Evolutionary conservation across 106 monocot species (phyloP).

Genomic region (Allium sativum): DNA sequence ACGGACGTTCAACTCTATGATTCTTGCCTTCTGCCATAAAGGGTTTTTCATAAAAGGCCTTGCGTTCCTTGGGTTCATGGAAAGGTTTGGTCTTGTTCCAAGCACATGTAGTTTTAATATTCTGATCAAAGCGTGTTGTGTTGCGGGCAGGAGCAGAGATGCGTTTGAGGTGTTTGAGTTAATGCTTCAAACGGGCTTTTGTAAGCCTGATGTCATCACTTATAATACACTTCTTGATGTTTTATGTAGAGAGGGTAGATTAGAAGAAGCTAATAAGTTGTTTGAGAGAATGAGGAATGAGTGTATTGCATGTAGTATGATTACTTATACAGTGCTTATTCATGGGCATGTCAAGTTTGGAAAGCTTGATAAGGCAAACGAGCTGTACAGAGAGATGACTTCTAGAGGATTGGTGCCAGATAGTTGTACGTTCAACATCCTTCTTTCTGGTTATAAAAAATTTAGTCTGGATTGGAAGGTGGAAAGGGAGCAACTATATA

Average conservation of each 20-base stretch:
- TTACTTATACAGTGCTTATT: conserved; percentile 71
- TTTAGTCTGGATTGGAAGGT: conserved; percentile 19
- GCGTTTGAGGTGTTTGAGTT: conserved; percentile 40
- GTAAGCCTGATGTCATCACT: conserved; percentile 22
- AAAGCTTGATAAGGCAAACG: conserved; percentile 35
- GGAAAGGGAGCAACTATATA: not conserved
- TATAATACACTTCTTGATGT: conserved; percentile 54
- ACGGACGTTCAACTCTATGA: conserved; percentile 52
- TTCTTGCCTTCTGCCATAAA: conserved; percentile 56
- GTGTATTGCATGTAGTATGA: conserved; percentile 35
- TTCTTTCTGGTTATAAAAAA: conserved; percentile 49
- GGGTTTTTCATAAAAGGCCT: conserved; percentile 27
- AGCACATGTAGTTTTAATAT: conserved; percentile 67
- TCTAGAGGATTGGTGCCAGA: conserved; percentile 51
- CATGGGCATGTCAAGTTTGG: conserved; percentile 78
- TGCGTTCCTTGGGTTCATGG: conserved; percentile 46
- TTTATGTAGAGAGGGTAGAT: conserved; percentile 54
- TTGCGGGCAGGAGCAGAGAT: conserved; percentile 20
- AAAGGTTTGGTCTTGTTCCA: conserved; percentile 32
- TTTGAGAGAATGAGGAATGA: conserved; percentile 36
- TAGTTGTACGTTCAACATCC: conserved; percentile 73
- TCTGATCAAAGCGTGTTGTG: conserved; percentile 57
- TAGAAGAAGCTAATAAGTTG: conserved; percentile 49
- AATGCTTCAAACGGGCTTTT: conserved; percentile 21
- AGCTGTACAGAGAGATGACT: conserved; percentile 46